phyloP scores from a whole-genome alignment of 169 alveolate genomes.

The Miamiensis avidus region DNA sequence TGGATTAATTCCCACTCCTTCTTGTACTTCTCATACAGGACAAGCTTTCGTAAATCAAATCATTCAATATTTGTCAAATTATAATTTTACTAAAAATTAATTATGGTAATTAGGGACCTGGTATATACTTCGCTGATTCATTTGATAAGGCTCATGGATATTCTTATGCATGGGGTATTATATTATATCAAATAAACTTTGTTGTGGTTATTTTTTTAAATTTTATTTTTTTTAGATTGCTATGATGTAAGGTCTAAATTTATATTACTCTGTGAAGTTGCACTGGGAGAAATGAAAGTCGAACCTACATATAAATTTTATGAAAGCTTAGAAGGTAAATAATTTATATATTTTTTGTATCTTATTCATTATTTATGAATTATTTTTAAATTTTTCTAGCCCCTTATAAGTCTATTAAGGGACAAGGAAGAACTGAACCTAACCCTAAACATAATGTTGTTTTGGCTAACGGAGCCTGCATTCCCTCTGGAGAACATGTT shows the following conservation, averaged over 20 bases:
- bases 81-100: no score
- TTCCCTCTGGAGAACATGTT: conserved; percentile 63
- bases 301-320: conserved; percentile 4
- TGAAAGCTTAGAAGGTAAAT: conserved; percentile 11
- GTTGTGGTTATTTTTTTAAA: no score
- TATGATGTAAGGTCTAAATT: conserved; percentile 36
- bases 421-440: conserved; percentile 60
- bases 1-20: conserved; percentile 41
- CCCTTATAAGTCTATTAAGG: conserved; percentile 37
- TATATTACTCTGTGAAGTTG: conserved; percentile 56
- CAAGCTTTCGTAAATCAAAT: conserved; percentile 34
- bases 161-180: no score
- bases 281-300: conserved; percentile 46
- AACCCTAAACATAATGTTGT: conserved; percentile 39
- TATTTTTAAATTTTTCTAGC: conserved; percentile 4
- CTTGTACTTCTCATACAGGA: conserved; percentile 14
- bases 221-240: no score
- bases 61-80: no score
- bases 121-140: no score
- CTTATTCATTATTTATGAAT: no score
- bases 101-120: no score
- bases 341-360: no score
- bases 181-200: no score
- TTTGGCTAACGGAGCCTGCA: conserved; percentile 62
- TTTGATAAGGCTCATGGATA: no score